Evolutionary conservation across 2,329 filamentous ascomycete species (phyloP), one percentile per base, ranked within the genome.

Genomic region (Fusarium tjaetaba): DNA sequence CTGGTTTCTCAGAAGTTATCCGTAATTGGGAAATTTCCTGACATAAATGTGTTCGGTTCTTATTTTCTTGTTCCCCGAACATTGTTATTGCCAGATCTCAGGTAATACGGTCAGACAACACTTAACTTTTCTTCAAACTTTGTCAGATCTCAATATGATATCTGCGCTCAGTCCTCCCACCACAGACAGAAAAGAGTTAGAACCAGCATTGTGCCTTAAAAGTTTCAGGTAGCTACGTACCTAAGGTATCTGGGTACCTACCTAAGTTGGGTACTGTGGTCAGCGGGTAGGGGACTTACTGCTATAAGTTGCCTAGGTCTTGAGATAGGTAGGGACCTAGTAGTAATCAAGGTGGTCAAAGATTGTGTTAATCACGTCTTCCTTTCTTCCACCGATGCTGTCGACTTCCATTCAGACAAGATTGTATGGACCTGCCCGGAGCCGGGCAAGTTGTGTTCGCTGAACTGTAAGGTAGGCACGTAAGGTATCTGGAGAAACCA

Each of bases 91-190:
- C 39, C 26, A 52, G 34, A 56, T 58, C 39, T 39, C 39, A 42
- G 34, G 26, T n/a, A 43, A 48, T 26, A 28, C 24, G 30, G 30
- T 24, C 18, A 51, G n/a, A 66, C 34, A 42, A 64, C 34, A 49
- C 38, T 41, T 41, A 20, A 32, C 20, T 38, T 24, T 24, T n/a
- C 49, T 39, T 65, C n/a, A 48, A 41, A 66, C 60, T 55, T 32
- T 59, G 51, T 59, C 46, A 36, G 57, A 68, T 58, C 55, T 63
- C 57, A 71, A 59, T 43, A n/a, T 42, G 28, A 57, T 34, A 22
- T 22, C 26, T 53, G 36, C 66, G 70, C 71, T 68, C 65, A 62
- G 71, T 69, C 71, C 62, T 61, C 69, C 46, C 41, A 60, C 30
- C 61, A 49, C 34, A 39, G 34, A 26, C 20, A 26, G 32, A 38